These are phyloP conservation scores for Penicillium chermesinum DNA, from an alignment of 495 filamentous ascomycete genomes.

Conservation along the genomic window DNA sequence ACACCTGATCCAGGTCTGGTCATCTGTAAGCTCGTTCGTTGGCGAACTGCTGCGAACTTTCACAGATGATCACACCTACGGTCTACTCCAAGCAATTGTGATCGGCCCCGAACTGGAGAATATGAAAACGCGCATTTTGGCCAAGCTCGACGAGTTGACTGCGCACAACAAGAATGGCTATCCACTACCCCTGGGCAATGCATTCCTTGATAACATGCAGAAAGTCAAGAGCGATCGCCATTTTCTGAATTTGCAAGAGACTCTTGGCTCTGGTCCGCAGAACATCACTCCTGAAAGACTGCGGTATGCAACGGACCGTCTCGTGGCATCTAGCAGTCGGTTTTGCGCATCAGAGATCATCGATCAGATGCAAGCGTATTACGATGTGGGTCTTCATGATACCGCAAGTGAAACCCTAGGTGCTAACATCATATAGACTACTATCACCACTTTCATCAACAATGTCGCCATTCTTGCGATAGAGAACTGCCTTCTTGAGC, in stretches of 20 bases:
- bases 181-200: slow-evolving; percentile 39
- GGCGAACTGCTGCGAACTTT: slow-evolving; percentile 22
- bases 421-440: slow-evolving; percentile 39
- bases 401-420: neutral
- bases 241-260: neutral
- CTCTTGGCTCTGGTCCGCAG: neutral
- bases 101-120: slow-evolving; percentile 23
- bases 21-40: slow-evolving; percentile 23
- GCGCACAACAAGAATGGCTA: slow-evolving; percentile 36
- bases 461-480: slow-evolving; percentile 55
- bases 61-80: slow-evolving; percentile 27
- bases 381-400: slow-evolving; percentile 25
- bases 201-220: slow-evolving; percentile 30
- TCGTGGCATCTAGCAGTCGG: slow-evolving; percentile 9
- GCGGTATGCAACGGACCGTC: no score
- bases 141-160: slow-evolving; percentile 41
- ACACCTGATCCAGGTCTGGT: slow-evolving; percentile 22
- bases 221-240: slow-evolving; percentile 21
- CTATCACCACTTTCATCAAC: slow-evolving; percentile 57
- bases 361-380: slow-evolving; percentile 34
- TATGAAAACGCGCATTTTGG: slow-evolving; percentile 27
- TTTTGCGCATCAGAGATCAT: slow-evolving; percentile 22
- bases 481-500: slow-evolving; percentile 50
- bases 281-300: no score
- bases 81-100: slow-evolving; percentile 18